Percentiles rank a stretch among this genome's conserved stretches.
Conservation (phyloP, 2,329 filamentous ascomycete species). For the Chaetomium sp. region DNA sequence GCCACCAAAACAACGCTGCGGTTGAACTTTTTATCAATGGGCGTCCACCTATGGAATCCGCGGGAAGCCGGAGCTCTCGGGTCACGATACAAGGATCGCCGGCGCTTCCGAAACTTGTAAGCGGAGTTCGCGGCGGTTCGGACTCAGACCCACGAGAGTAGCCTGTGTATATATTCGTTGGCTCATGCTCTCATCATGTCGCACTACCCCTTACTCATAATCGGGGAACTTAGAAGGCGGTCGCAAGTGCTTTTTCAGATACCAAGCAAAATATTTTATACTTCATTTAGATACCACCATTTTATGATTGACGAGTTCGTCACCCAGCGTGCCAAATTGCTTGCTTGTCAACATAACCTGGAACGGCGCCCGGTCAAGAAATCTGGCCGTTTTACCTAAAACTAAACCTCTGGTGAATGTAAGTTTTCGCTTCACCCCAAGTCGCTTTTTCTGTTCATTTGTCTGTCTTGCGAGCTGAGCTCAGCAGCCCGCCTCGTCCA, state of each 20-base stretch:
- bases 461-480: no score
- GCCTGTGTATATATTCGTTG: not conserved
- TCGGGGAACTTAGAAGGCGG: not conserved
- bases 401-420: no score
- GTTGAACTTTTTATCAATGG: no score
- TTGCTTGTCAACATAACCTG: not conserved
- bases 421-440: no score
- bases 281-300: not conserved
- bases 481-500: no score
- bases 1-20: no score
- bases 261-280: slow-evolving; percentile 2
- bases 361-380: no score
- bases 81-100: not conserved
- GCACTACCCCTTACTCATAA: not conserved
- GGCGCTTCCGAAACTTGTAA: not conserved
- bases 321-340: not conserved
- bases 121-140: no score
- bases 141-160: not conserved
- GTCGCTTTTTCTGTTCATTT: no score
- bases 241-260: slow-evolving; percentile 3
- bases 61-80: not conserved
- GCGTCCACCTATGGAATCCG: no score
- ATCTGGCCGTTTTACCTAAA: no score
- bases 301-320: not conserved
- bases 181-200: not conserved